Percentiles rank a stretch among this genome's conserved stretches.
These are phyloP conservation scores for Leishmania arabica DNA, from an alignment of 208 protist genomes.

Conservation along the genomic window DNA sequence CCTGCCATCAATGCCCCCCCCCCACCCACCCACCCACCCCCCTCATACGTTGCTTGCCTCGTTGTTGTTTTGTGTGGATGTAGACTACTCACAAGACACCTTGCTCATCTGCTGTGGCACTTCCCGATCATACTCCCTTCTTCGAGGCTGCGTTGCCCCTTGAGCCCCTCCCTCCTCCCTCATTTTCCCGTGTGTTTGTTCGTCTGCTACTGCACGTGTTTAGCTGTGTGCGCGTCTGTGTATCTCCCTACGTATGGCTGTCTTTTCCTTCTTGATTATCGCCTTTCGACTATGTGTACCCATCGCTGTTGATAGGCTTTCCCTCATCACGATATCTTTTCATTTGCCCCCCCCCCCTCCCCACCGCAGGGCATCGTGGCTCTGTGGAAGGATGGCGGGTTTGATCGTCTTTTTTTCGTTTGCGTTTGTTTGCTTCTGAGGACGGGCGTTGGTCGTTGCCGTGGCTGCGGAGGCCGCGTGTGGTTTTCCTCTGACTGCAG, in stretches of 20 bases:
- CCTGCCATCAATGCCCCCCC: neutral
- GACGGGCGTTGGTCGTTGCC: neutral
- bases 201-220: neutral
- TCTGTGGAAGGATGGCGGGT: too few relatives aligned
- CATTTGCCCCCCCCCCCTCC: too few relatives aligned
- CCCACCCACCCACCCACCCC: neutral
- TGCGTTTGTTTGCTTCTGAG: neutral
- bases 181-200: neutral
- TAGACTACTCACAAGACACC: neutral
- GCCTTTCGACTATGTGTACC: too few relatives aligned
- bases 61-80: neutral
- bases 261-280: neutral
- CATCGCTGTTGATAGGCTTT: too few relatives aligned
- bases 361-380: too few relatives aligned
- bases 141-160: neutral
- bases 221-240: conserved; percentile 3
- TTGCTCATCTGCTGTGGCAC: neutral
- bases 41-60: neutral
- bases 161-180: neutral
- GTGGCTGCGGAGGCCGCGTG: neutral
- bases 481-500: neutral
- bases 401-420: neutral
- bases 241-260: neutral
- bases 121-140: neutral
- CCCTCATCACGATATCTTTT: too few relatives aligned